These are phyloP conservation scores for Alternaria burnsii DNA, from an alignment of 2,329 filamentous ascomycete species.

Conservation along the genomic window DNA sequence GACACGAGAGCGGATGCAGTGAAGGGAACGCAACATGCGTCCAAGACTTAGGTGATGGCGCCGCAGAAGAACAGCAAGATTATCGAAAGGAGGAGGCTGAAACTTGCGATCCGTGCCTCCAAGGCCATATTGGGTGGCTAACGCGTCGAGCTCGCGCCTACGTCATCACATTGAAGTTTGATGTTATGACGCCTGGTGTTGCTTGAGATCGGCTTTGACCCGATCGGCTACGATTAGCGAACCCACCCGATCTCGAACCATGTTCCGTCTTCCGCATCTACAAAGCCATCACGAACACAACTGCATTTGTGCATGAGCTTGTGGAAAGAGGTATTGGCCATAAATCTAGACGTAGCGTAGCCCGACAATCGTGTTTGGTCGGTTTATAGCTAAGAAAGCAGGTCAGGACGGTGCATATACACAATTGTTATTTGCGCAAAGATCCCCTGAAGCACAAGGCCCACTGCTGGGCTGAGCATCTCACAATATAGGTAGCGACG, in stretches of 20 bases:
- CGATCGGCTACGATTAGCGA: slow-evolving; percentile 21
- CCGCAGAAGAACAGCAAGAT: slow-evolving; percentile 7
- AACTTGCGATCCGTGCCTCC: slow-evolving; percentile 14
- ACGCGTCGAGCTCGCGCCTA: slow-evolving; percentile 34
- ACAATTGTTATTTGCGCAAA: slow-evolving; percentile 1
- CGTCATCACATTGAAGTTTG: slow-evolving; percentile 28
- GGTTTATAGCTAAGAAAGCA: background rate
- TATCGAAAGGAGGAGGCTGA: slow-evolving; percentile 5
- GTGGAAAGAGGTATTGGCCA: background rate
- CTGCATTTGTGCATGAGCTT: background rate
- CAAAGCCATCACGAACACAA: background rate
- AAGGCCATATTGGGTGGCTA: slow-evolving; percentile 24
- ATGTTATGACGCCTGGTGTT: slow-evolving; percentile 22
- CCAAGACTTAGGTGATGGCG: slow-evolving; percentile 15
- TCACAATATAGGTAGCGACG: background rate
- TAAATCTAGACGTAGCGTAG: background rate
- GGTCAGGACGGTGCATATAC: background rate
- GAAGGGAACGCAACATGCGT: slow-evolving; percentile 43
- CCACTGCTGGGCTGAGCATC: background rate
- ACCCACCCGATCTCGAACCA: slow-evolving; percentile 8
- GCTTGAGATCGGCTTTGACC: slow-evolving; percentile 15
- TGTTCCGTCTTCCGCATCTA: background rate
- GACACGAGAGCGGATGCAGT: slow-evolving; percentile 23
- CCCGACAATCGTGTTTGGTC: background rate
- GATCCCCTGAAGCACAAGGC: background rate